Conservation (phyloP, 768 basidiomycete species). For the Lentinula edodes region DNA sequence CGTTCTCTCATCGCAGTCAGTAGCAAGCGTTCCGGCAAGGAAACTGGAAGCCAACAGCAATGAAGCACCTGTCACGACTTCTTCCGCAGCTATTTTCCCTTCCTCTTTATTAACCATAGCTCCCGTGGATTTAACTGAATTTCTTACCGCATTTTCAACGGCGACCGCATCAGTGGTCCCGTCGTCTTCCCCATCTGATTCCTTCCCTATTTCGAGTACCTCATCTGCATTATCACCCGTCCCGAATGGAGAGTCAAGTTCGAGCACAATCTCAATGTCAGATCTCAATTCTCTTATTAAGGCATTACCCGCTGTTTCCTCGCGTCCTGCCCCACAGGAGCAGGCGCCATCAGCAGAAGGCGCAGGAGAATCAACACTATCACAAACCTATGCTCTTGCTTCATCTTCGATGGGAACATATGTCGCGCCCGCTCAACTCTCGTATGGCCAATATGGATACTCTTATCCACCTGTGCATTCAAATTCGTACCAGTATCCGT, state of each 20-base stretch:
- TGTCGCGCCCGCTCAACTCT: not conserved
- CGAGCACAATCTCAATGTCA: not conserved
- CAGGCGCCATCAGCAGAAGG: not conserved
- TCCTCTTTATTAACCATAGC: not conserved
- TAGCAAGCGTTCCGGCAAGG: not conserved
- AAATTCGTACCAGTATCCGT: not conserved
- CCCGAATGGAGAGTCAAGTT: not conserved
- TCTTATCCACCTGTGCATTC: not conserved
- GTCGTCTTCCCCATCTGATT: not conserved
- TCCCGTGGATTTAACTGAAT: not conserved
- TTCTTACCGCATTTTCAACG: not conserved
- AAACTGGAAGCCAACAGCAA: not conserved
- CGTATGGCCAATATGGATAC: not conserved
- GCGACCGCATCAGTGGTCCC: not conserved
- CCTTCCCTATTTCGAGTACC: not conserved
- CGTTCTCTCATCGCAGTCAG: not conserved
- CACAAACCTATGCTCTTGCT: not conserved
- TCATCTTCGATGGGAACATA: not conserved
- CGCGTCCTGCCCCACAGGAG: not conserved
- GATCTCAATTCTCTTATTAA: not conserved
- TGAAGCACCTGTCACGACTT: not conserved
- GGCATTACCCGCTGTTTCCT: not conserved
- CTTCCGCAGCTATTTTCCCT: not conserved
- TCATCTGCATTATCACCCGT: not conserved
- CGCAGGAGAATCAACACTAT: not conserved